Evolutionary conservation across 2,329 filamentous ascomycete species (phyloP).

Genomic region (Zopfia rhizophila): DNA sequence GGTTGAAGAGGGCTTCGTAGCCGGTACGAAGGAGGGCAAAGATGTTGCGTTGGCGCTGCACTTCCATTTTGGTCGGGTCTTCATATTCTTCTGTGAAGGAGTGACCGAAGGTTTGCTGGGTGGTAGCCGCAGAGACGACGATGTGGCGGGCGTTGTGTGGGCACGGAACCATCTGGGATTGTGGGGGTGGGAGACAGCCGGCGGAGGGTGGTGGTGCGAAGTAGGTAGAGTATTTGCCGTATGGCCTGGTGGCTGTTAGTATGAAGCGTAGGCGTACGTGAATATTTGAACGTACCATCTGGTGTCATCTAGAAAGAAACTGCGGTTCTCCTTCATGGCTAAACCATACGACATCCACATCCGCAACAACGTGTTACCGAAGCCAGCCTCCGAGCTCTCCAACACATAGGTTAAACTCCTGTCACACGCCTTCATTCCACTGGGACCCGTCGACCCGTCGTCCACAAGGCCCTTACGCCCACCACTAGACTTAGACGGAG

Average conservation of each 20-base stretch:
- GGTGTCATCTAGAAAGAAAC: conserved; percentile 87
- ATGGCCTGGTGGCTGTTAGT: conserved; percentile 64
- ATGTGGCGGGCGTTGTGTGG: conserved; percentile 80
- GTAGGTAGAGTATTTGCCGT: conserved; percentile 77
- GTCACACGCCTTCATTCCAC: conserved; percentile 68
- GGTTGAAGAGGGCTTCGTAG: conserved; percentile 78
- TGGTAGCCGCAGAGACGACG: conserved; percentile 76
- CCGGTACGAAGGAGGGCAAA: conserved; percentile 75
- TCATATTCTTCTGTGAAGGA: conserved; percentile 66
- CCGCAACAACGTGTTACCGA: conserved; percentile 80
- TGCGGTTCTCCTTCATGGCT: conserved; percentile 75
- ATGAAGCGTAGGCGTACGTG: background rate
- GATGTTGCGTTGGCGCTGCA: conserved; percentile 67
- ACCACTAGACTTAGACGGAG: conserved; percentile 53
- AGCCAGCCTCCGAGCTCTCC: conserved; percentile 77
- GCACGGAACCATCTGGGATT: conserved; percentile 80
- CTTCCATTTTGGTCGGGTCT: conserved; percentile 60
- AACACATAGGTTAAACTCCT: conserved; percentile 81
- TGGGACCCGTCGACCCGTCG: conserved; percentile 33
- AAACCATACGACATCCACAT: conserved; percentile 87
- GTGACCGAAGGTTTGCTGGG: conserved; percentile 70
- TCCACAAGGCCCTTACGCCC: conserved; percentile 52
- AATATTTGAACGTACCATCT: conserved; percentile 68
- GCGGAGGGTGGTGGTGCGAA: conserved; percentile 75
- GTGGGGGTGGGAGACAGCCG: conserved; percentile 75